These are phyloP conservation scores for Ustanciosporium gigantosporum DNA, from an alignment of 1,284 basidiomycete genomes.

Conservation along the genomic window DNA sequence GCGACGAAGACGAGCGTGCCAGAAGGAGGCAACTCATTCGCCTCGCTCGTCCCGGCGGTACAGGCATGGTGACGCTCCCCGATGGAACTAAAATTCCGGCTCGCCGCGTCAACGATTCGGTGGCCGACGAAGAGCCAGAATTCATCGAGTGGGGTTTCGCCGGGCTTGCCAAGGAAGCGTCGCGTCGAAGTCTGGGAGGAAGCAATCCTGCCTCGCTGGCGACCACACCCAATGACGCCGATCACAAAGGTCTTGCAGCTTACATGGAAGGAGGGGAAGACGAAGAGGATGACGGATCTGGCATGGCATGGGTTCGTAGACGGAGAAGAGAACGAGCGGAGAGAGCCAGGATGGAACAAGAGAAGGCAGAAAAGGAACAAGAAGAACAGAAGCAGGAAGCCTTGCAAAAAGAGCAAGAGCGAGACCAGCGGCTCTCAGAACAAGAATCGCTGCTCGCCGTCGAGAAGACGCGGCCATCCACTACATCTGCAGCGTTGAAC, in stretches of 20 bases:
- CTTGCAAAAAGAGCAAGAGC: no score
- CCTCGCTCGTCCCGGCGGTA: conserved; percentile 54
- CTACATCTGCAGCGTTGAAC: no score
- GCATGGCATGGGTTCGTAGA: conserved; percentile 35
- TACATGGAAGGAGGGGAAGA: conserved; percentile 21
- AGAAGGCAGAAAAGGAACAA: conserved; percentile 12
- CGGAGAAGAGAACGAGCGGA: conserved; percentile 28
- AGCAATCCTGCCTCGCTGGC: conserved; percentile 30
- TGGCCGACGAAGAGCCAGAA: conserved; percentile 37
- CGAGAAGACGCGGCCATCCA: no score
- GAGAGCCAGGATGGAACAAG: conserved; percentile 19
- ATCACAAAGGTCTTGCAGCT: conserved; percentile 19
- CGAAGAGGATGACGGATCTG: conserved; percentile 38
- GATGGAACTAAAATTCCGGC: conserved; percentile 57
- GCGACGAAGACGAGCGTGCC: conserved; percentile 43
- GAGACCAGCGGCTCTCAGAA: no score
- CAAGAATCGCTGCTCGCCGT: no score
- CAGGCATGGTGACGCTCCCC: conserved; percentile 58
- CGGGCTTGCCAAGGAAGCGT: conserved; percentile 45
- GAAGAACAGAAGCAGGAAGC: conserved; percentile 1
- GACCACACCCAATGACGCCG: conserved; percentile 28
- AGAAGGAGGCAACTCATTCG: conserved; percentile 51
- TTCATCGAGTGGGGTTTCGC: conserved; percentile 56
- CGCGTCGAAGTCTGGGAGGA: conserved; percentile 29
- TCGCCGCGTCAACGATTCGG: conserved; percentile 49